Conservation (phyloP, 148 eudicot species). For the Gaultheria prostrata region DNA sequence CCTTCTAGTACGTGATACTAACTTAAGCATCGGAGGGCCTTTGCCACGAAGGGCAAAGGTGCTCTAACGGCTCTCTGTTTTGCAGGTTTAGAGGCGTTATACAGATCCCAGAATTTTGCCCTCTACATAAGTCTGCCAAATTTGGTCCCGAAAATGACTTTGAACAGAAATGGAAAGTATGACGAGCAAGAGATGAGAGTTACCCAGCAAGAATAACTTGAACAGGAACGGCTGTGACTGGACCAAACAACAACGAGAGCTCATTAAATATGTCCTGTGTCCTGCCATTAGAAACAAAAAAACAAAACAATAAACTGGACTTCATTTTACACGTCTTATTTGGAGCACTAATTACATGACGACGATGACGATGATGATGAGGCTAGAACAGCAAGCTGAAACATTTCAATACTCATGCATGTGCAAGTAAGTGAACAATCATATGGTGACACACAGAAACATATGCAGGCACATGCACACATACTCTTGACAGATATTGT, state of each 20-base stretch:
- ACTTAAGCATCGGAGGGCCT: too few species aligned
- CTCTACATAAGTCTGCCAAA: slow-evolving; percentile 7
- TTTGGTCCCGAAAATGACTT: not conserved
- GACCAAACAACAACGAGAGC: slow-evolving; percentile 54
- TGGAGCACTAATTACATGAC: not conserved
- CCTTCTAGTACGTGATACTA: too few species aligned
- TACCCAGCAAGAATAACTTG: slow-evolving; percentile 85
- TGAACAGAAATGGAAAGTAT: not conserved
- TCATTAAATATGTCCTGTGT: slow-evolving; percentile 54
- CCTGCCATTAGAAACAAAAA: slow-evolving; percentile 38
- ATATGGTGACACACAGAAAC: not conserved
- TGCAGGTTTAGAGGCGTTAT: too few species aligned
- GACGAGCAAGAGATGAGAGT: slow-evolving; percentile 19
- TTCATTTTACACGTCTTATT: not conserved
- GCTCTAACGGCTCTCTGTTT: too few species aligned
- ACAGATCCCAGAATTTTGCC: too few species aligned
- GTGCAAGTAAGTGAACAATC: not conserved
- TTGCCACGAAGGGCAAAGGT: too few species aligned
- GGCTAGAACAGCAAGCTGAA: not conserved
- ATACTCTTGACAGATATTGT: not conserved
- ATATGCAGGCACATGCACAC: not conserved
- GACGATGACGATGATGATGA: not conserved
- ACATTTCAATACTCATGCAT: not conserved
- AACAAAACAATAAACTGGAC: not conserved
- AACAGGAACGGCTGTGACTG: slow-evolving; percentile 59